Base-by-base conservation (phyloP, 805 yeast species). In the Kluyveromyces siamensis region DNA sequence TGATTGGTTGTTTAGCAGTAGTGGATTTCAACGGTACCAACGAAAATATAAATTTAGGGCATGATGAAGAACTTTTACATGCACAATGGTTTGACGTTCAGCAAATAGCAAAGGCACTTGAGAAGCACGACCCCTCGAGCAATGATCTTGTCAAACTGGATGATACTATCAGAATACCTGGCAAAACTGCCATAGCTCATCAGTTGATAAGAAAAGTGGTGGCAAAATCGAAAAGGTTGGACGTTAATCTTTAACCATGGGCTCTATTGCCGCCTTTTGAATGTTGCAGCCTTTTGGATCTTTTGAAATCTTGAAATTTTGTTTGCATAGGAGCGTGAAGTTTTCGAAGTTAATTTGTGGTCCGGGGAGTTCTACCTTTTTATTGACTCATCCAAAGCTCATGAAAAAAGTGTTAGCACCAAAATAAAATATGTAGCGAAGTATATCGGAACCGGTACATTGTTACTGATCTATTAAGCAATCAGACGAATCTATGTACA, bases 1-100 rank as follows among this genome's bases (percentile, higher is more conserved):
- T 90, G 98, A 76, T 90, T 56, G 97, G 97, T 10, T 90, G 96
- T 64, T 63, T 89, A 47, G 96, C 80, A 1, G 66, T 76, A 33
- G 91, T 88, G 16, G 83, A 83, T 1, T 77, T 80, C 59, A 77
- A 84, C 54, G 85, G 84, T 1, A 62, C 56, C 4, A 81, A 82
- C 57, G 91, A 84, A 58, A 59, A 60, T 9, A 83, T 90, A 54
- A 71, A 82, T 58, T 70, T 88, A 48, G 86, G 81, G 14, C 87
- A 88, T 61, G 98, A 91, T 63, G 80, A 85, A 27, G 98, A 91
- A 67, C 71, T 91, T 47, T 76, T 72, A 18, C 96, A 88, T 61
- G 96, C 96, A n/a, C 73, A 79, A 58, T 90, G 97, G 96, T 83
- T 89, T 55, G 80, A 82, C 50, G 68, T 75, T 2, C 68, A 63